phyloP scores from a whole-genome alignment of 129 eudicot genomes.

The Mikania micrantha region DNA sequence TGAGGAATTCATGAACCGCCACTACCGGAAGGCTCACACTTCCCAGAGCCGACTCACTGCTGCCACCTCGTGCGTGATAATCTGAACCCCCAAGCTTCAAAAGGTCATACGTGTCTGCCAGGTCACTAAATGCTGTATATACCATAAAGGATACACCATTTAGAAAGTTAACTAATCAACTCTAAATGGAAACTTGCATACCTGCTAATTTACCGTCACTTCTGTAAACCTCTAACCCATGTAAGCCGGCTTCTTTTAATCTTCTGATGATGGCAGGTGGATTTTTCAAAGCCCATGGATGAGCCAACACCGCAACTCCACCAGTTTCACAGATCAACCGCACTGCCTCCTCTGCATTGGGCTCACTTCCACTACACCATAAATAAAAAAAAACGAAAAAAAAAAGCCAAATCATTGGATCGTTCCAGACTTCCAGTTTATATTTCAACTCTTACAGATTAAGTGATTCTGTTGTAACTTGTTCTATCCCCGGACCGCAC shows the following conservation, averaged over 20 bases:
- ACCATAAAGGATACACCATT: neutral
- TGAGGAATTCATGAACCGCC: slow-evolving; percentile 62
- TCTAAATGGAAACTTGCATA: slow-evolving; percentile 3
- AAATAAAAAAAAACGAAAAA: neutral
- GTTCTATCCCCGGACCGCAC: no score
- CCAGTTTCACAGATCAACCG: slow-evolving; percentile 65
- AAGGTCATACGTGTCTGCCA: slow-evolving; percentile 69
- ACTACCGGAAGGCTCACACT: slow-evolving; percentile 69
- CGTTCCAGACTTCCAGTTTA: neutral
- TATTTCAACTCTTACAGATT: neutral
- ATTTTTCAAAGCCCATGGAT: slow-evolving; percentile 92
- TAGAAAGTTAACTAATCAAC: neutral
- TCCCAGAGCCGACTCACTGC: slow-evolving; percentile 65
- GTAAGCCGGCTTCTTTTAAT: slow-evolving; percentile 82
- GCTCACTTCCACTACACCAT: slow-evolving; percentile 75
- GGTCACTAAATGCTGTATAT: slow-evolving; percentile 63
- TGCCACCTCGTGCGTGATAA: slow-evolving; percentile 86
- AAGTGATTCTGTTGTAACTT: neutral
- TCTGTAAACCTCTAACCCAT: slow-evolving; percentile 88
- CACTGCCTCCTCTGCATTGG: slow-evolving; percentile 71
- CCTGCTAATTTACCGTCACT: slow-evolving; percentile 94
- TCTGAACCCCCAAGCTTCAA: slow-evolving; percentile 95
- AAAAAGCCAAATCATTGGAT: neutral
- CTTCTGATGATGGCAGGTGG: slow-evolving; percentile 62
- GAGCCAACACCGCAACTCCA: slow-evolving; percentile 86